Conservation (phyloP, 257 asterid species). For the Solanum chilense region DNA sequence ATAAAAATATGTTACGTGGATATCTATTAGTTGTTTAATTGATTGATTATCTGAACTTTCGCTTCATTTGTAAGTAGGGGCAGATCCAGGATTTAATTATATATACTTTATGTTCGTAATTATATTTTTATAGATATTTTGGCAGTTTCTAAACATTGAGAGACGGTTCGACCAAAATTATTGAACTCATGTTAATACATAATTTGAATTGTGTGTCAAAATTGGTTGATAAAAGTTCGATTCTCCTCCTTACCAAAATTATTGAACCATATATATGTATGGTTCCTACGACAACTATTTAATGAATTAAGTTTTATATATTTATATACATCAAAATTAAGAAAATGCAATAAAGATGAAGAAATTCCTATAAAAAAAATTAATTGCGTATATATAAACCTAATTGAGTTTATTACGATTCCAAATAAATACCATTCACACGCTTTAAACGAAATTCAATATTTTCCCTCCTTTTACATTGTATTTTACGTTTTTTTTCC, state of each 20-base stretch:
- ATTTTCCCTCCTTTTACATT: too few relatives aligned
- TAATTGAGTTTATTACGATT: neutral
- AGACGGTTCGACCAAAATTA: too few relatives aligned
- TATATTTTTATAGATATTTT: neutral
- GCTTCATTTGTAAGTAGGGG: rapidly evolving
- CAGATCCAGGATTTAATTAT: neutral
- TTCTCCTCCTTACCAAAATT: too few relatives aligned
- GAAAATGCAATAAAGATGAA: neutral
- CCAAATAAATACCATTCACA: neutral
- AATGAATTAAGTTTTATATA: neutral
- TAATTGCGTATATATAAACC: neutral
- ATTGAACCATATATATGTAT: neutral
- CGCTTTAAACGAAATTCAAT: neutral
- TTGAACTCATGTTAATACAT: too few relatives aligned
- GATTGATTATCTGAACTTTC: neutral
- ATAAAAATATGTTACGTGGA: neutral
- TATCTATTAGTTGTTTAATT: neutral
- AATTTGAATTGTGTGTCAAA: neutral
- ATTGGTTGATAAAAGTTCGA: neutral
- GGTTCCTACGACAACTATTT: neutral
- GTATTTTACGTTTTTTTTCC: too few relatives aligned
- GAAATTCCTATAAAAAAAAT: too few relatives aligned
- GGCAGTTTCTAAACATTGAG: neutral
- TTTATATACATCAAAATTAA: neutral
- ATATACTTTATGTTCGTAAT: neutral